Base-by-base conservation (phyloP, 176 grass and related monocot species). In the Musa beccarii region DNA sequence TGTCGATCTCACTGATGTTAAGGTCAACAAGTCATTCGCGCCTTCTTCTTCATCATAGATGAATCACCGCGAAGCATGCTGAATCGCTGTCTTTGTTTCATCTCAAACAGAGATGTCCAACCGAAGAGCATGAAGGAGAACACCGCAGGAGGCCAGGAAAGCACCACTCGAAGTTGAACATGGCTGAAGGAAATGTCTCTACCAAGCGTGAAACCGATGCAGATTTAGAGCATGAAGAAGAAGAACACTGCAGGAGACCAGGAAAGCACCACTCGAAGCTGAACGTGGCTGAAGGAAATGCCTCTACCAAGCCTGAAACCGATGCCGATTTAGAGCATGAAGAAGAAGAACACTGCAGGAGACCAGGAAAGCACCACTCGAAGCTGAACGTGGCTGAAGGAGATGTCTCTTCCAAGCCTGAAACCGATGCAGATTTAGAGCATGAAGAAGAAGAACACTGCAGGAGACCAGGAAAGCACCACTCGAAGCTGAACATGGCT, bases 1-100 rank as follows among this genome's bases (percentile, higher is more conserved):
- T 25, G 78, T 93, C 2, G 79, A 93, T 72, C 88, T 88, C 56
- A 68, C 34, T 11, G 1, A 84, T 75, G 83, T 95, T 2, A 69
- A 80, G 85, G 91, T 75, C 73, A 29, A 52, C 17, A 66, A 66
- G 26, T 66, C 10, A 13, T 10, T 3, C 10, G 9, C 2, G 24
- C 20, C 10, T 63, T 22, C 17, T 21, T 16, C n/a, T n/a, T n/a
- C n/a, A 1, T 21, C 20, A 0, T 63, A 2, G 20, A 63, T 22
- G n/a, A 22, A 4, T 61, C 50, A 17, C 78, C 76, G 79, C 71
- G 55, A 14, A 76, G 74, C 78, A 63, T n/a, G 15, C 53, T 62
- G 24, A 61, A 61, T 72, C 52, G 1, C 2, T 26, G 16, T 1
- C 14, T 70, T 62, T 25, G 63, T 62, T 49, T 3, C 24, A n/a